Conservation (phyloP, 805 yeast species). For the Cyberlindnera mississippiensis region DNA sequence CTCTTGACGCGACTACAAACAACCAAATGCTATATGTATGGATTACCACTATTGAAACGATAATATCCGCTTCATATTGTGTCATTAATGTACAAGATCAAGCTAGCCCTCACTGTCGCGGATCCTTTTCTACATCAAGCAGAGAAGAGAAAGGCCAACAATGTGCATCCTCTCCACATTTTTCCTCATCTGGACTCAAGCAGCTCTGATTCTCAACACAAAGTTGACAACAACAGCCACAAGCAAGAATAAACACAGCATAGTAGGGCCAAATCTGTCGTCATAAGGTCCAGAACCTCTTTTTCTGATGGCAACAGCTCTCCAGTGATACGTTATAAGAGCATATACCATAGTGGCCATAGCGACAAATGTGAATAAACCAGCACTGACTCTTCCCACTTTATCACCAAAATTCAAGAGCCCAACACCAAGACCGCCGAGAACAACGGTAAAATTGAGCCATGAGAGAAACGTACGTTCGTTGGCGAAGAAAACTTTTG, state of each 20-base stretch:
- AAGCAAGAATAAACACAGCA: slow-evolving; percentile 88
- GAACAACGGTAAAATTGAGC: slow-evolving; percentile 97
- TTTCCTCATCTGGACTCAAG: slow-evolving; percentile 4
- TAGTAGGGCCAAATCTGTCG: slow-evolving; percentile 97
- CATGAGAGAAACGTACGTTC: slow-evolving; percentile 98
- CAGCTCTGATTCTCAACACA: slow-evolving; percentile 52
- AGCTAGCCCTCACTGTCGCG: too few species aligned
- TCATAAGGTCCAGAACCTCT: slow-evolving; percentile 99
- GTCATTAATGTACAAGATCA: too few species aligned
- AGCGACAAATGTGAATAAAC: slow-evolving; percentile 89
- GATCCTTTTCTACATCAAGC: too few species aligned
- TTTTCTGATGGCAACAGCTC: slow-evolving; percentile 96
- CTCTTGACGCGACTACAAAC: too few species aligned
- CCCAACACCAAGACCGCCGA: slow-evolving; percentile 96
- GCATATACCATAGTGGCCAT: slow-evolving; percentile 98
- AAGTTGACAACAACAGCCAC: slow-evolving; percentile 94
- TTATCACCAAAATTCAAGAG: slow-evolving; percentile 93
- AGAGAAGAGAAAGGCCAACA: too few species aligned
- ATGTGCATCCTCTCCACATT: too few species aligned
- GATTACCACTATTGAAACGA: background rate
- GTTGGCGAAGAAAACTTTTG: slow-evolving; percentile 97
- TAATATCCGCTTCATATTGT: too few species aligned
- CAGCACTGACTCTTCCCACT: slow-evolving; percentile 89
- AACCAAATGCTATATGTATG: background rate
- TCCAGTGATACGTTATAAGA: slow-evolving; percentile 95